phyloP scores from a whole-genome alignment of 225 moss, liverwort and hornwort species.

The Pseudoscleropodium purum region DNA sequence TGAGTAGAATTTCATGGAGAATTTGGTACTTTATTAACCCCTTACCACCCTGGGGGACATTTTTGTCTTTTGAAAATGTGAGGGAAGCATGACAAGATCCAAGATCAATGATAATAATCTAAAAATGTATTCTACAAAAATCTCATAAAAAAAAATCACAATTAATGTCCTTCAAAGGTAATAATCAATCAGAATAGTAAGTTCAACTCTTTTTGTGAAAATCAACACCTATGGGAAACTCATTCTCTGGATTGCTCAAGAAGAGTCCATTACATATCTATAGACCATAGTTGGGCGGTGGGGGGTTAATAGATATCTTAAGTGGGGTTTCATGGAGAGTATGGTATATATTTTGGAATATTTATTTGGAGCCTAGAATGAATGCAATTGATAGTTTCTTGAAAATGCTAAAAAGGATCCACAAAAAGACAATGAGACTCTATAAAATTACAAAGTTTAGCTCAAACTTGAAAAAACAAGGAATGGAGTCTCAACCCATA shows the following conservation, averaged over 20 bases:
- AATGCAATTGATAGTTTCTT: neutral
- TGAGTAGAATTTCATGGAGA: neutral
- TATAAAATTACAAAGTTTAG: neutral
- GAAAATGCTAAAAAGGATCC: neutral
- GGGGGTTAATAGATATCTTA: neutral
- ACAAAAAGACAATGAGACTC: neutral
- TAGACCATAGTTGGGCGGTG: no score
- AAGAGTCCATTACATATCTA: no score
- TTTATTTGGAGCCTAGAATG: neutral
- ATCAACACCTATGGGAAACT: no score
- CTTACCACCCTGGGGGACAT: accelerated
- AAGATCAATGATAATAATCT: neutral
- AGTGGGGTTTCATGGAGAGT: neutral
- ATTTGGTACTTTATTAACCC: neutral
- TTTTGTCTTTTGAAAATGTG: neutral
- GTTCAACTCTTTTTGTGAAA: no score
- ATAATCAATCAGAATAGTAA: neutral
- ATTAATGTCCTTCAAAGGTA: accelerated
- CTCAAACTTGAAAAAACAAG: neutral
- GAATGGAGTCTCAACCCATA: neutral
- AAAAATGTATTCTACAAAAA: neutral
- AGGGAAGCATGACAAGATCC: neutral
- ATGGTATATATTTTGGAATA: neutral
- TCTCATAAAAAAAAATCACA: neutral
- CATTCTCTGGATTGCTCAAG: no score